phyloP scores from a whole-genome alignment of 2,329 filamentous ascomycete genomes.

The Beauveria rudraprayagi region DNA sequence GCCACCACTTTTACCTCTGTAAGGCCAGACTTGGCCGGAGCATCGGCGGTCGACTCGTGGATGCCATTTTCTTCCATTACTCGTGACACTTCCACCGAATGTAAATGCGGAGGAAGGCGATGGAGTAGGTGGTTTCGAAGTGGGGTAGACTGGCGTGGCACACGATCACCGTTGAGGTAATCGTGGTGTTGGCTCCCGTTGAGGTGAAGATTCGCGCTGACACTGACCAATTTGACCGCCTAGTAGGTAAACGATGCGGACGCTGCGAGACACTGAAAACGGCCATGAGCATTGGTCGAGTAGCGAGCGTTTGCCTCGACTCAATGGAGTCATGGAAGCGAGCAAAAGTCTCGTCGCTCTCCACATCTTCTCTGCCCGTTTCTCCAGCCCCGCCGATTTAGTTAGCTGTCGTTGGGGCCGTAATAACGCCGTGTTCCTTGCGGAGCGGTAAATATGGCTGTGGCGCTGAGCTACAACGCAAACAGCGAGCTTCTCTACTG shows the following conservation, averaged over 20 bases:
- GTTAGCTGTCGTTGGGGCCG: constrained; percentile 6
- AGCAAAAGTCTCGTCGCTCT: not conserved
- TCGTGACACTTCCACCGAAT: not conserved
- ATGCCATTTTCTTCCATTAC: not conserved
- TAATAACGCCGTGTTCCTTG: constrained; percentile 6
- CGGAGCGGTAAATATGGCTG: not conserved
- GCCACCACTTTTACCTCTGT: not conserved
- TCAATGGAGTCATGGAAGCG: not conserved
- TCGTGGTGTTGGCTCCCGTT: not conserved
- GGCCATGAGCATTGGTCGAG: not conserved
- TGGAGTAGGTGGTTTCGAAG: not conserved
- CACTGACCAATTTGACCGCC: not conserved
- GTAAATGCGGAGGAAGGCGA: not conserved
- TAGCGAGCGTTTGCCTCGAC: not conserved
- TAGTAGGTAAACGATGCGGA: not conserved
- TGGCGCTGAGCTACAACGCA: not conserved
- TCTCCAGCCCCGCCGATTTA: constrained; percentile 4
- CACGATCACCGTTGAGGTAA: not conserved
- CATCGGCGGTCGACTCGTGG: not conserved
- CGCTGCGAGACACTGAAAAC: not conserved
- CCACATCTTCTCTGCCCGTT: constrained; percentile 3
- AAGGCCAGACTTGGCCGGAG: not conserved
- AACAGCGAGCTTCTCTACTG: not conserved
- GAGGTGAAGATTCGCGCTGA: not conserved
- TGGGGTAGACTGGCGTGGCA: not conserved